Conservation (phyloP, 73 alveolate species). For the Tetrahymena malaccensis region DNA sequence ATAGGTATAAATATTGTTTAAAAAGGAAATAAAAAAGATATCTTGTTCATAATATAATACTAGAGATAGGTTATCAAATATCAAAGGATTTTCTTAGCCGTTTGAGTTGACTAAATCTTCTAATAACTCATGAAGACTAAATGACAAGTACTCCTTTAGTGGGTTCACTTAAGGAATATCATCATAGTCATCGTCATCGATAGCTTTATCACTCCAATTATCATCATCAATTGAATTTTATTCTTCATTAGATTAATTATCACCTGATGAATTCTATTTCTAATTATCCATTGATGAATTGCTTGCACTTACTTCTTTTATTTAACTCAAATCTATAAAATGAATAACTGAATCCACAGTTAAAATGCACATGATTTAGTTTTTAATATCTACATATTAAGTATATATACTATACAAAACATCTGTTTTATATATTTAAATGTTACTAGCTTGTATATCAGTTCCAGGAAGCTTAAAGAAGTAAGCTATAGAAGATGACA, state of each 20-base stretch:
- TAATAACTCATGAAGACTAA: neutral
- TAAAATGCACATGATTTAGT: neutral
- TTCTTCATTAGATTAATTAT: neutral
- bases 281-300: neutral
- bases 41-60: neutral
- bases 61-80: neutral
- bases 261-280: neutral
- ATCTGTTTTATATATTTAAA: neutral
- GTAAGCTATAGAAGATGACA: neutral
- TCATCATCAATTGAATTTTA: no score
- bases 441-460: neutral
- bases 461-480: neutral
- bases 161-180: neutral
- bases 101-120: neutral
- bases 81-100: neutral
- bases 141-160: neutral
- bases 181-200: neutral
- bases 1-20: neutral
- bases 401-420: neutral
- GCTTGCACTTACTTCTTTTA: neutral
- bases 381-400: neutral
- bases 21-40: neutral
- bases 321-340: neutral
- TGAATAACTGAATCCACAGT: neutral
- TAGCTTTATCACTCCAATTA: neutral